Evolutionary conservation across 176 grass and related monocot genomes (phyloP).

Genomic region (Phyllostachys edulis): DNA sequence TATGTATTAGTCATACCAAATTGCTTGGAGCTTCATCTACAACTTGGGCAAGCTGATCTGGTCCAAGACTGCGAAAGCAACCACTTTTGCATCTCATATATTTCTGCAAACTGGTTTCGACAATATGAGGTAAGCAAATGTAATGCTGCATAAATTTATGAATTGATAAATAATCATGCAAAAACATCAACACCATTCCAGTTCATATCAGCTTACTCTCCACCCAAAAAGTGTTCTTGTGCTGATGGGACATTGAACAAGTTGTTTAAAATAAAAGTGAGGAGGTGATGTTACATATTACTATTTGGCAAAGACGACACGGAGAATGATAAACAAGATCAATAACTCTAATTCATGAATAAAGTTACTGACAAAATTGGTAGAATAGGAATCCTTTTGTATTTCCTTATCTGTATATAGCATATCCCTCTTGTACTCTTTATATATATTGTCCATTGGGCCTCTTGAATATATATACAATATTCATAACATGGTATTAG

Average conservation of each 20-base stretch:
- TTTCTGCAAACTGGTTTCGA: constrained; percentile 80
- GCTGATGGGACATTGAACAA: too few relatives aligned
- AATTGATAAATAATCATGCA: neutral
- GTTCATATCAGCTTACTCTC: constrained; percentile 10
- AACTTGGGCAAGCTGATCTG: neutral
- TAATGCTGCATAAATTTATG: neutral
- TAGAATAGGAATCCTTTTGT: too few relatives aligned
- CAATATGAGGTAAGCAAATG: neutral
- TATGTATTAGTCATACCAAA: constrained; percentile 52
- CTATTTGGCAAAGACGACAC: neutral
- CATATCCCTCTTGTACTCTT: too few relatives aligned
- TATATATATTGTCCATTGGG: too few relatives aligned
- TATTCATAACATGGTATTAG: too few relatives aligned
- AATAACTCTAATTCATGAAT: constrained; percentile 29
- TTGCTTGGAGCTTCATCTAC: constrained; percentile 71
- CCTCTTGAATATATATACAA: too few relatives aligned
- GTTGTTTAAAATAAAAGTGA: neutral
- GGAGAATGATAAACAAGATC: neutral
- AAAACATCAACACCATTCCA: neutral
- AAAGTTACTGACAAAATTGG: constrained; percentile 5
- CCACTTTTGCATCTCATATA: constrained; percentile 86
- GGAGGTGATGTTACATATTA: neutral
- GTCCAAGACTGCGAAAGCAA: too few relatives aligned
- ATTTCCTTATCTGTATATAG: too few relatives aligned
- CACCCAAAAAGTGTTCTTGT: too few relatives aligned